Evolutionary conservation across 139 green algal species (phyloP), one percentile per base, ranked within the genome.

Genomic region (Chlorella sp.): DNA sequence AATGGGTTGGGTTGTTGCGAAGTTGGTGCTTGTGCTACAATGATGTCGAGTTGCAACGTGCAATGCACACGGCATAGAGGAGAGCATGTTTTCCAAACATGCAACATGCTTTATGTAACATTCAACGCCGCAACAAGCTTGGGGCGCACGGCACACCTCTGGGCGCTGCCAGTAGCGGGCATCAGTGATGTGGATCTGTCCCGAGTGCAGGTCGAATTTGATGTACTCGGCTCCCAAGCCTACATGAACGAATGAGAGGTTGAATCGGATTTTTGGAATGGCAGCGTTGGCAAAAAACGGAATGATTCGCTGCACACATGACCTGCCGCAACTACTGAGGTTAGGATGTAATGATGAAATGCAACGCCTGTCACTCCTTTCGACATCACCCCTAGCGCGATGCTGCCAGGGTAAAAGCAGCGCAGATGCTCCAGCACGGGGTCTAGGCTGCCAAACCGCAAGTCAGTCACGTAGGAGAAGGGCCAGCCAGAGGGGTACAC

Each of bases 121-220:
- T n/a, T n/a, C 68, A 14, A 12, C 64, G 22, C 64, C 64, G 24
- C 64, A 28, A 30, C 64, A 5, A 28, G 21, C 21, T 1, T 7
- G 21, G 77, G 39, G 15, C 0, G n/a, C n/a, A n/a, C 15, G 75
- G 30, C 57, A 78, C 22, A 95, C 94, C 91, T 98, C 96, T 1
- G 96, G 96, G 1, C 96, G 81, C 87, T 93, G 91, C 64, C 96
- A 90, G 89, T 97, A 97, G 81, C 94, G 87, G 1, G 24, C 12
- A 3, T 89, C 93, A 28, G 37, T 73, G 48, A 75, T 39, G 9
- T 79, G 16, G 68, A 97, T 93, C 66, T 90, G 48, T n/a, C 86
- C 86, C 37, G 48, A 83, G 40, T 84, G 32, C 2, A 79, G 34
- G 88, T 88, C 84, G 68, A 95, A 96, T 2, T 75, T 40, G 2